phyloP scores from a whole-genome alignment of 768 basidiomycete genomes.

The Naematelia aurantialba region DNA sequence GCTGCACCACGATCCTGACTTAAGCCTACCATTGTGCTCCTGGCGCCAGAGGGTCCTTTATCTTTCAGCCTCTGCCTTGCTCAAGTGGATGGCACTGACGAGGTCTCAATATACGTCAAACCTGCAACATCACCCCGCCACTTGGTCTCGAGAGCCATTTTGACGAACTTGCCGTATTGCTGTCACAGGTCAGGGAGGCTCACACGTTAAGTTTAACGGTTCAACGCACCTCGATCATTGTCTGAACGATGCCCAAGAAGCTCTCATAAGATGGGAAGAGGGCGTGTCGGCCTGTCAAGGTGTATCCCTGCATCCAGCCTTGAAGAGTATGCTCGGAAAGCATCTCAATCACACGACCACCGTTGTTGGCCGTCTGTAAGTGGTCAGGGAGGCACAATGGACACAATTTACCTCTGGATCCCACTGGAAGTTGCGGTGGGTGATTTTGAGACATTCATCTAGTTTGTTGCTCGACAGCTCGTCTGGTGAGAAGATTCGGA shows the following conservation, averaged over 20 bases:
- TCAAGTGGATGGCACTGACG: not conserved
- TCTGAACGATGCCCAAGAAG: constrained; percentile 83
- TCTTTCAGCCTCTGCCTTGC: not conserved
- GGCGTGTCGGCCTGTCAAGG: constrained; percentile 70
- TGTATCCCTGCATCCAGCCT: constrained; percentile 82
- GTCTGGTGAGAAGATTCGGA: constrained; percentile 89
- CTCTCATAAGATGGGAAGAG: constrained; percentile 85
- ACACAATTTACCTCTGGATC: constrained; percentile 54
- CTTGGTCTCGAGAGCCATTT: constrained; percentile 64
- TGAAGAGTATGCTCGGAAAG: constrained; percentile 53
- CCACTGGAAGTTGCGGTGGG: constrained; percentile 76
- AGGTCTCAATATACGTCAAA: constrained; percentile 68
- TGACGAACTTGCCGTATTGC: constrained; percentile 75
- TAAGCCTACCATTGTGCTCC: constrained; percentile 61
- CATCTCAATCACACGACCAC: constrained; percentile 82
- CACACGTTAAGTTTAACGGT: not conserved
- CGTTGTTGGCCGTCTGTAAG: constrained; percentile 59
- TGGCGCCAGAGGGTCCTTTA: constrained; percentile 68
- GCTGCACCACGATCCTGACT: not conserved
- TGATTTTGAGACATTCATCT: constrained; percentile 66
- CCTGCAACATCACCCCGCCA: constrained; percentile 59
- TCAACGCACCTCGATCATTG: constrained; percentile 60
- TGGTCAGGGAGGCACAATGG: not conserved
- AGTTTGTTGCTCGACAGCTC: constrained; percentile 85
- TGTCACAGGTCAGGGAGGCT: not conserved